A percentile compares a stretch with the other conserved stretches of the same genome.
These are phyloP conservation scores for Tuber borchii DNA, from an alignment of 495 filamentous ascomycete genomes.

Conservation along the genomic window DNA sequence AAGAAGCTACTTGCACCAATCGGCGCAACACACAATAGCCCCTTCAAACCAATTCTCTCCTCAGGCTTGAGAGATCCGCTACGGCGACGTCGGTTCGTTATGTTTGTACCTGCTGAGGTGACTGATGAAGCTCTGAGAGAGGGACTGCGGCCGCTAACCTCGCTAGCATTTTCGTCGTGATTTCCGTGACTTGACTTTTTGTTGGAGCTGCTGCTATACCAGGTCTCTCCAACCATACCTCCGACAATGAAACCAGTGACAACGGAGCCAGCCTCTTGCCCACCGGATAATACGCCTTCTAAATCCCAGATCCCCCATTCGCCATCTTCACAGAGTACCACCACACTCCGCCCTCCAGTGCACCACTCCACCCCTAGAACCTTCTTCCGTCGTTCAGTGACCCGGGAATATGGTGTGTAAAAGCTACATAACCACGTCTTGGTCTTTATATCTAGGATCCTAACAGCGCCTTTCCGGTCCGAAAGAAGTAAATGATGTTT, in stretches of 20 bases:
- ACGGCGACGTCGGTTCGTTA: slow-evolving; percentile 18
- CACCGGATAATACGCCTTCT: slow-evolving; percentile 48
- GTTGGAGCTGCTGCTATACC: slow-evolving; percentile 17
- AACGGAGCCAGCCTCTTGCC: slow-evolving; percentile 11
- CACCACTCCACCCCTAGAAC: slow-evolving; percentile 81
- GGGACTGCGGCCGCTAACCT: slow-evolving; percentile 24
- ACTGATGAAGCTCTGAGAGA: slow-evolving; percentile 18
- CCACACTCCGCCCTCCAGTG: slow-evolving; percentile 65
- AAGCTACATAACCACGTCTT: slow-evolving; percentile 33
- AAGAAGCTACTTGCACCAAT: slow-evolving; percentile 29
- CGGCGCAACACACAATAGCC: slow-evolving; percentile 19
- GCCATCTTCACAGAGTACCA: slow-evolving; percentile 72
- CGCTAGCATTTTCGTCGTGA: slow-evolving; percentile 18
- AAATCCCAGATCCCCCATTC: slow-evolving; percentile 95
- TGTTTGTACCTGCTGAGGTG: slow-evolving; percentile 9
- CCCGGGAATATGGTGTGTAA: slow-evolving; percentile 29
- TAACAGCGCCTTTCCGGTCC: slow-evolving; percentile 54
- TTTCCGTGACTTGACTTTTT: slow-evolving; percentile 17
- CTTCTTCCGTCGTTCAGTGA: slow-evolving; percentile 54
- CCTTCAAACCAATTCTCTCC: slow-evolving; percentile 12
- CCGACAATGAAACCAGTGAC: slow-evolving; percentile 28
- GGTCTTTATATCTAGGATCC: slow-evolving; percentile 44
- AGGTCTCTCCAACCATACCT: slow-evolving; percentile 28
- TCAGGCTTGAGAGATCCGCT: neutral
- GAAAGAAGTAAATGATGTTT: slow-evolving; percentile 54